Evolutionary conservation across 208 protist species (phyloP).

Genomic region (Trypanosoma boissoni): DNA sequence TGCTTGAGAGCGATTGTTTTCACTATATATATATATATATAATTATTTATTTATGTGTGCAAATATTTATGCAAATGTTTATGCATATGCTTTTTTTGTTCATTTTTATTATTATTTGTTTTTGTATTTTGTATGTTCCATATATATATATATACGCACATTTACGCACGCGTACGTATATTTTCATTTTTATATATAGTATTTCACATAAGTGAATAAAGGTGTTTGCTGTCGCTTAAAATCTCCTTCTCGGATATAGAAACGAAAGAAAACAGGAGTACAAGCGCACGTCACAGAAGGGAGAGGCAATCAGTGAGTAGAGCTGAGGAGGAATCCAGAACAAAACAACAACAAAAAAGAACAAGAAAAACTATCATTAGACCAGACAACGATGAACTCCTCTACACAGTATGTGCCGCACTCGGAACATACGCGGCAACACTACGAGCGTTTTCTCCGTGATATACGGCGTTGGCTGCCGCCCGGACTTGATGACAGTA

Average conservation of each 20-base stretch:
- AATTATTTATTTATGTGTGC: constrained; percentile 6
- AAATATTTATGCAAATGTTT: constrained; percentile 14
- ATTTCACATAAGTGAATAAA: too few relatives aligned
- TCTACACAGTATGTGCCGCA: constrained; percentile 68
- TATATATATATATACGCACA: too few relatives aligned
- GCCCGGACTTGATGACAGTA: constrained; percentile 65
- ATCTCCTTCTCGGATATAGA: too few relatives aligned
- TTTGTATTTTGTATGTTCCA: neutral
- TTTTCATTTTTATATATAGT: constrained; percentile 8
- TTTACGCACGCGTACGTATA: neutral
- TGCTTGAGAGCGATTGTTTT: neutral
- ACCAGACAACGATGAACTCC: constrained; percentile 11
- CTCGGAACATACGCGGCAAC: constrained; percentile 51
- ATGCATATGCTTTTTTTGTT: neutral
- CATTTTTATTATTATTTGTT: neutral
- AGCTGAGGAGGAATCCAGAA: neutral
- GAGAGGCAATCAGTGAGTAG: too few relatives aligned
- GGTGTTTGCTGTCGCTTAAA: too few relatives aligned
- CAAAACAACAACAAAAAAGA: neutral
- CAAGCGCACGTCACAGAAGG: neutral
- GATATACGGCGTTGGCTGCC: constrained; percentile 79
- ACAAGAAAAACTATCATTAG: neutral
- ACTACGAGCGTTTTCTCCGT: constrained; percentile 82
- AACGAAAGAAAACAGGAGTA: too few relatives aligned
- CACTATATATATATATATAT: constrained; percentile 17